Base-by-base conservation (phyloP, 768 basidiomycete genomes). In the Sporobolomyces roseus region DNA sequence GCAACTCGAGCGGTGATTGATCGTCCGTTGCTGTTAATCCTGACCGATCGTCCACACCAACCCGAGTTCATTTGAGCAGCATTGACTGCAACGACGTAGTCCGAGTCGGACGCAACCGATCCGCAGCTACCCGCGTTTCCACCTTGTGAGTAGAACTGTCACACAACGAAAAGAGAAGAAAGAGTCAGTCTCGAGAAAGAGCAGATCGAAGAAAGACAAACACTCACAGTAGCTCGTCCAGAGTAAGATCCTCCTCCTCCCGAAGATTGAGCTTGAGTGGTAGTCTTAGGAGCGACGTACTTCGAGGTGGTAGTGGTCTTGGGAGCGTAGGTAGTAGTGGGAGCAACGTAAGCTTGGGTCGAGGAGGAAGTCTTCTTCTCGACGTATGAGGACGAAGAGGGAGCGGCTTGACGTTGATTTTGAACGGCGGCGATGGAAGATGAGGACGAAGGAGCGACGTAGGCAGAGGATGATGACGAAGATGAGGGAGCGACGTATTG, bases 121-220 rank as follows among this genome's bases (percentile, higher is more conserved):
- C 93, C 93, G 78, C 93, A 96, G 9, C 90, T 88, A 63, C 93
- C 68, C 21, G 62, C 51, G 17, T 9, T 33, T 12, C 87, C 88
- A 52, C 83, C 79, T 81, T 91, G 89, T 78, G 82, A 84, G 81
- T 83, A 91, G 45, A 48, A 60, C 63, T 21, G 12, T 13, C 23
- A 21, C 12, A 13, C 6, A 23, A 21, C 7, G 45, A 13, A 46
- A 21, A 46, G 21, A 6, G 45, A 46, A 23, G 13, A 23, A 23
- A 23, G 10, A 21, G 45, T 46, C 45, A 46, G 45, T 13, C 6
- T 14, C 45, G 45, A 23, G 45, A 13, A 23, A 46, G 21, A 21
- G 7, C 12, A 23, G 23, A 46, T 14, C 7, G 45, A 46, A 46
- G 21, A 46, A 46, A 14, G 17, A 41, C 10, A 41, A 41, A 14